Evolutionary conservation across 768 basidiomycete genomes (phyloP).

Genomic region (Amanita molliuscula): DNA sequence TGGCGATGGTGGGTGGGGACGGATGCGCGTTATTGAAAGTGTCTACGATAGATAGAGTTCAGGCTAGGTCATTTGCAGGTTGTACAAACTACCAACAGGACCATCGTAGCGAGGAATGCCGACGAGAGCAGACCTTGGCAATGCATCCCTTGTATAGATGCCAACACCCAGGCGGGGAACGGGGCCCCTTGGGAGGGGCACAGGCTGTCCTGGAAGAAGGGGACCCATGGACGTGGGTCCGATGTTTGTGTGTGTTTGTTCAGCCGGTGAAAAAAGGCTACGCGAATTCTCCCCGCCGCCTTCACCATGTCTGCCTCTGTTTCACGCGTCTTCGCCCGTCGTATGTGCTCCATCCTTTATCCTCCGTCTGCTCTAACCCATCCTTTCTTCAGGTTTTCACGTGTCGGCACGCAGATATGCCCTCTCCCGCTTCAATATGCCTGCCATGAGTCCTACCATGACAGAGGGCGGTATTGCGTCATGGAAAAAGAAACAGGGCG

Average conservation of each 20-base stretch:
- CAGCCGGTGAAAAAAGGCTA: slow-evolving; percentile 11
- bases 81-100: slow-evolving; percentile 45
- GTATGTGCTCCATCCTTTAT: slow-evolving; percentile 27
- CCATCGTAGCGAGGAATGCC: slow-evolving; percentile 53
- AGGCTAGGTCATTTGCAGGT: slow-evolving; percentile 13
- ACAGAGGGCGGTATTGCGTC: slow-evolving; percentile 96
- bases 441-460: slow-evolving; percentile 99
- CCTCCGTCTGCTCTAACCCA: background rate
- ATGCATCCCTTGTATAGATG: slow-evolving; percentile 52
- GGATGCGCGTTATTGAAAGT: slow-evolving; percentile 50
- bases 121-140: slow-evolving; percentile 59
- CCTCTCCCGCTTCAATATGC: slow-evolving; percentile 87
- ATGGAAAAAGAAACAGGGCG: slow-evolving; percentile 98
- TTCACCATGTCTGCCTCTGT: slow-evolving; percentile 49
- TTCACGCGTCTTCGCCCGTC: slow-evolving; percentile 56
- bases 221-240: slow-evolving; percentile 14
- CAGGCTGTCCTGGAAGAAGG: slow-evolving; percentile 74
- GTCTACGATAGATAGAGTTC: slow-evolving; percentile 30
- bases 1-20: slow-evolving; percentile 64
- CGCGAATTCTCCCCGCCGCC: slow-evolving; percentile 13
- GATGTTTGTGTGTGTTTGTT: slow-evolving; percentile 22
- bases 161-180: slow-evolving; percentile 53
- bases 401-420: slow-evolving; percentile 69
- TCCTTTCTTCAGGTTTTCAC: slow-evolving; percentile 57
- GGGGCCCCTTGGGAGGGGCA: slow-evolving; percentile 45